Conservation (phyloP, 169 alveolate genomes). For the Plasmodium reichenowi region DNA sequence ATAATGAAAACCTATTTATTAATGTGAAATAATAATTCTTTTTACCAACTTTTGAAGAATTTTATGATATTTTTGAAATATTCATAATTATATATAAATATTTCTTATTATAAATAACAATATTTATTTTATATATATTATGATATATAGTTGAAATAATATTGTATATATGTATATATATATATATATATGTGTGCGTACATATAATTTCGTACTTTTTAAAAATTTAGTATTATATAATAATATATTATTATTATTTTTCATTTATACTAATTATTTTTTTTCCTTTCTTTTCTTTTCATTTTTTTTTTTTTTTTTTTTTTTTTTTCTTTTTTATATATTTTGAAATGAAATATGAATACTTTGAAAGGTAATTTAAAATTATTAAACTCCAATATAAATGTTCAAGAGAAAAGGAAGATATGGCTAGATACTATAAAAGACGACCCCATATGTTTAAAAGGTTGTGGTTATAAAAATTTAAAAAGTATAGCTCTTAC, state of each 20-base stretch:
- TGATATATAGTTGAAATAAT: too few relatives aligned
- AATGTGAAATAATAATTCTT: too few relatives aligned
- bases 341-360: constrained; percentile 28
- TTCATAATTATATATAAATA: too few relatives aligned
- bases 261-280: background rate
- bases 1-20: too few relatives aligned
- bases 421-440: constrained; percentile 42
- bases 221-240: background rate
- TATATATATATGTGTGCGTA: background rate
- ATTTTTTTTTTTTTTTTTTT: too few relatives aligned
- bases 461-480: constrained; percentile 18
- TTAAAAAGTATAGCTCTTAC: constrained; percentile 35
- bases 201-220: background rate
- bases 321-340: too few relatives aligned
- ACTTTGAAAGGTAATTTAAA: constrained; percentile 26
- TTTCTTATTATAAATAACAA: too few relatives aligned
- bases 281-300: background rate
- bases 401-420: constrained; percentile 47
- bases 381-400: constrained; percentile 20
- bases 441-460: constrained; percentile 16
- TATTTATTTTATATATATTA: too few relatives aligned
- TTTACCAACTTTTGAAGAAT: too few relatives aligned
- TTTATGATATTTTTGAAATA: too few relatives aligned
- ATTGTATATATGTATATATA: background rate
- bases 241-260: background rate